A percentile compares a stretch with the other conserved stretches of the same genome.
phyloP scores from a whole-genome alignment of 2,329 filamentous ascomycete species.

The Fonsecaea nubica region DNA sequence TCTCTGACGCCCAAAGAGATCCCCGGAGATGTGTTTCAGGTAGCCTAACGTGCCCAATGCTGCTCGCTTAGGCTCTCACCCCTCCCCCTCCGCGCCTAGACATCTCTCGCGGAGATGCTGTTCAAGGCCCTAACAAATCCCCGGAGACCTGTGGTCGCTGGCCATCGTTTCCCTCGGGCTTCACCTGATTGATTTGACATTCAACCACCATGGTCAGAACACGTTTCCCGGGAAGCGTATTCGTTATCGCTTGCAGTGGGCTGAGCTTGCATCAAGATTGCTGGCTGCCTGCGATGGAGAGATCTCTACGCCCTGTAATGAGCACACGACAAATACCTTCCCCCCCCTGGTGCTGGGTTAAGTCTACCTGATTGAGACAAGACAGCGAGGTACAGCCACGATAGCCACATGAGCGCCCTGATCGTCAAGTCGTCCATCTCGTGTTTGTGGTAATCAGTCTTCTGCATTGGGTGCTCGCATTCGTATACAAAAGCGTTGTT shows the following conservation, averaged over 20 bases:
- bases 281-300: conserved; percentile 17
- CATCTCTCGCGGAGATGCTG: background rate
- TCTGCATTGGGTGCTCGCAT: conserved; percentile 14
- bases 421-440: background rate
- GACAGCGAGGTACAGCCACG: background rate
- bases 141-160: background rate
- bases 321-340: background rate
- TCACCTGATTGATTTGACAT: background rate
- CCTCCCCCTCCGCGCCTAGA: conserved; percentile 5
- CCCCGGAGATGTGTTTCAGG: conserved; percentile 1
- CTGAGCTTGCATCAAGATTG: conserved; percentile 19
- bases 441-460: background rate
- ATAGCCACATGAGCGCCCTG: background rate
- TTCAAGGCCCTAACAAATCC: background rate
- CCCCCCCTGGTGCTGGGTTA: background rate
- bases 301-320: background rate
- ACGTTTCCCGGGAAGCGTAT: background rate
- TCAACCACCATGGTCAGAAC: background rate
- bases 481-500: conserved; percentile 16
- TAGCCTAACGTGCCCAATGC: conserved; percentile 8
- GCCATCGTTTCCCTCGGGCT: conserved; percentile 4
- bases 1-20: conserved; percentile 2
- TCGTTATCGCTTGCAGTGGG: conserved; percentile 2
- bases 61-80: background rate
- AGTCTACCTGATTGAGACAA: background rate